These are phyloP conservation scores for Bryoglossum gracile DNA, from an alignment of 495 filamentous ascomycete species.

Conservation along the genomic window DNA sequence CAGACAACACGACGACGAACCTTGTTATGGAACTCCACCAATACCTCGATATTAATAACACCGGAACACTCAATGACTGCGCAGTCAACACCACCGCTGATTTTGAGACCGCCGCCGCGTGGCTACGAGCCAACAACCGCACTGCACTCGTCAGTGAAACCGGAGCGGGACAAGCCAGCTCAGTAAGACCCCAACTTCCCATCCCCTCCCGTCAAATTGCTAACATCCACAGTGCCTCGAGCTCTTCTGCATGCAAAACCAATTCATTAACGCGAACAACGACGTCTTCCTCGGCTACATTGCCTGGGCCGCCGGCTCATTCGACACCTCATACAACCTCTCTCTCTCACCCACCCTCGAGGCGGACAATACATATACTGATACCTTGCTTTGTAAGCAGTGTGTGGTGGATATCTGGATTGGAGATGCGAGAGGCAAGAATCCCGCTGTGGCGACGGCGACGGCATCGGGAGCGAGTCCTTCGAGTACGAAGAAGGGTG, in stretches of 20 bases:
- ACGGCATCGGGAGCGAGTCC: background rate
- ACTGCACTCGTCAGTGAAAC: background rate
- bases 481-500: background rate
- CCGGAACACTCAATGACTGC: background rate
- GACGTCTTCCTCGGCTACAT: background rate
- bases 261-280: background rate
- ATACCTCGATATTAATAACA: background rate
- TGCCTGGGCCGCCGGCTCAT: background rate
- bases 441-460: background rate
- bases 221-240: background rate
- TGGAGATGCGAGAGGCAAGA: too few species aligned
- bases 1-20: background rate
- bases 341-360: background rate
- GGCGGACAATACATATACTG: background rate
- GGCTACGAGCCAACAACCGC: background rate
- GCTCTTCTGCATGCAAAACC: background rate
- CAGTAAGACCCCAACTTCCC: background rate
- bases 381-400: background rate
- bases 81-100: background rate
- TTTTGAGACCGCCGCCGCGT: background rate
- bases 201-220: too few species aligned
- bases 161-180: background rate
- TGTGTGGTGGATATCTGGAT: conserved; percentile 1
- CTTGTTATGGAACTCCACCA: background rate
- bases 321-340: background rate